Evolutionary conservation across 2,329 filamentous ascomycete genomes (phyloP).

Genomic region (Fusarium coffeatum): DNA sequence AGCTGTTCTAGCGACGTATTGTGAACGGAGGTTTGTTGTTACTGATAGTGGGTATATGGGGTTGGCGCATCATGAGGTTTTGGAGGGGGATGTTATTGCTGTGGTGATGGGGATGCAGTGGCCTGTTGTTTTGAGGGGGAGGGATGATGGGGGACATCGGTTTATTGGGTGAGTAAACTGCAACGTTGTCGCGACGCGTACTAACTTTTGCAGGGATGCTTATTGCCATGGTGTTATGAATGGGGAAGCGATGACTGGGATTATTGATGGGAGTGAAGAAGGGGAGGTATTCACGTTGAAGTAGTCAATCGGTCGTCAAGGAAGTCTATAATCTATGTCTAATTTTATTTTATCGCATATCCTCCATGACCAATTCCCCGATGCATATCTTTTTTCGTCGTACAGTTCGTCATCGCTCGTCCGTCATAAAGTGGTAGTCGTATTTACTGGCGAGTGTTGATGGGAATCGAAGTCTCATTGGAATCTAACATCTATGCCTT

Average conservation of each 20-base stretch:
- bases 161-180: constrained; percentile 40
- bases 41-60: constrained; percentile 35
- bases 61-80: constrained; percentile 30
- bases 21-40: constrained; percentile 30
- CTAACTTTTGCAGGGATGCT: constrained; percentile 29
- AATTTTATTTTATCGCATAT: constrained; percentile 9
- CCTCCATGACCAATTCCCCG: constrained; percentile 7
- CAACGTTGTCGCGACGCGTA: not conserved
- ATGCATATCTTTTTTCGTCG: not conserved
- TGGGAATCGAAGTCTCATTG: constrained; percentile 33
- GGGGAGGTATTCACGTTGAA: constrained; percentile 2
- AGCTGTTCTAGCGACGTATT: constrained; percentile 16
- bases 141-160: constrained; percentile 3
- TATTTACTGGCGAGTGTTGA: constrained; percentile 31
- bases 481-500: constrained; percentile 37
- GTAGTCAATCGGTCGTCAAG: constrained; percentile 6
- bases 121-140: constrained; percentile 25
- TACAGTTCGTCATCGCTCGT: constrained; percentile 28
- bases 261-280: not conserved
- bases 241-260: constrained; percentile 20
- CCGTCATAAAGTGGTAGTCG: constrained; percentile 1
- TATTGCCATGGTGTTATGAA: constrained; percentile 38
- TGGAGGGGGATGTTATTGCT: constrained; percentile 22
- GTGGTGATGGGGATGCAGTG: constrained; percentile 22
- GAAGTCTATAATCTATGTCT: constrained; percentile 34